Base-by-base conservation (phyloP, 805 yeast genomes). In the Hanseniaspora vineae region DNA sequence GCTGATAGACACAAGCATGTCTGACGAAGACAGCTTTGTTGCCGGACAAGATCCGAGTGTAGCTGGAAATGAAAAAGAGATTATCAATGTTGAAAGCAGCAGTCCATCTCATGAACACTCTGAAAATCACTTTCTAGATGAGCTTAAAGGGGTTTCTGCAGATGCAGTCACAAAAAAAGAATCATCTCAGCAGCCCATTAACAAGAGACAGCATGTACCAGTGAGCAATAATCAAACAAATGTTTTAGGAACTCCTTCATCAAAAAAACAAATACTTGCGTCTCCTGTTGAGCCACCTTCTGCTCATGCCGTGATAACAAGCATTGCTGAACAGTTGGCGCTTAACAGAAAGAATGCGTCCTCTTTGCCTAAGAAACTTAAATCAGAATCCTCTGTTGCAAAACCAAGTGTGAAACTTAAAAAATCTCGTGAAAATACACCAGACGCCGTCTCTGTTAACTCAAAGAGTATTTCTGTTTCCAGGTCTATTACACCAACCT, bases 211-310 rank as follows among this genome's bases (percentile, higher is more conserved):
- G 17, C 19, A 14, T 14, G 40, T 18, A n/a, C 6, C 19, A 4
- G 19, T 11, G 4, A 15, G n/a, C 40, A 37, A 15, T 37, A 37
- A 18, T 37, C 19, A 14, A 10, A n/a, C 40, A 11, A 37, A 37
- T 37, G 19, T 37, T n/a, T 15, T 37, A 17, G 40, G 40, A 10
- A 37, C 40, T 10, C 40, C 19, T 37, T 14, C 17, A 6, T 32
- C 50, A 11, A 51, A 57, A 42, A 54, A 61, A 13, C 57, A 59
- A 8, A 53, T 48, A 37, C 56, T 54, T 39, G 42, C 59, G 15
- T 50, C 52, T 4, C 51, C 55, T 33, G 14, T 33, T 33, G 37
- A 33, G 5, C 10, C 15, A 5, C 15, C 37, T 6, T 11, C 12
- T 33, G 29, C 54, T 17, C 51, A 13, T 13, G 13, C 18, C 5